Evolutionary conservation across 2,329 filamentous ascomycete species (phyloP), one percentile per base, ranked within the genome.

Genomic region (Mycogone perniciosa): DNA sequence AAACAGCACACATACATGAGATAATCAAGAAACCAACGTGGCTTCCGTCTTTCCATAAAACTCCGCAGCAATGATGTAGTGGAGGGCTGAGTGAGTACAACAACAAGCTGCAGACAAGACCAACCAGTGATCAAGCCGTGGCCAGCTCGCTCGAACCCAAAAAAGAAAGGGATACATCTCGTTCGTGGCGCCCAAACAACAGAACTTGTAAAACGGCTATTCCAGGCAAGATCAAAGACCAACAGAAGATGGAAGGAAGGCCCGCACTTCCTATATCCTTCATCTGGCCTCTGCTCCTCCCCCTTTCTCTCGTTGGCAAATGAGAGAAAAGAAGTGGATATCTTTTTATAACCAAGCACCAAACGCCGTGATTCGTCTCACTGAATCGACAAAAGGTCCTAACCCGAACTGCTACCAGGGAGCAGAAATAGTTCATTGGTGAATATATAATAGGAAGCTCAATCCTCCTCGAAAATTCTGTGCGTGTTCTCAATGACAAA

Each of bases 401-500:
- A 26, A 20, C 40, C 20, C 11, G 20, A 42, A 30, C 7, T 27
- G 11, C n/a, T 10, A 11, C 27, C 40, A 42, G 20, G 11, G 40
- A 42, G 29, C 7, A 42, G n/a, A 7, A 11, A 26, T 42, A 27
- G 40, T 42, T 42, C 40, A 37, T 29, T 20, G 11, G 31, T 41
- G 27, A 6, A 31, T 27, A 33, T 33, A 11, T 33, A 29, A 5
- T 26, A 44, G 34, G 43, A 26, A n/a, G 11, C 41, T 59, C 54
- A 64, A 9, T 59, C 58, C 33, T 80, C 78, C 51, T 74, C 73
- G 66, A 96, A 97, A 54, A 96, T 87, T 59, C 79, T 81, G 62
- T 89, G 81, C 65, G 87, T 90, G 67, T 96, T 87, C 67, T 97
- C 92, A 57, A 97, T 86, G 64, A 99, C 77, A 62, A 93, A 95